phyloP scores from a whole-genome alignment of 768 basidiomycete species.

The Pisolithus albus region DNA sequence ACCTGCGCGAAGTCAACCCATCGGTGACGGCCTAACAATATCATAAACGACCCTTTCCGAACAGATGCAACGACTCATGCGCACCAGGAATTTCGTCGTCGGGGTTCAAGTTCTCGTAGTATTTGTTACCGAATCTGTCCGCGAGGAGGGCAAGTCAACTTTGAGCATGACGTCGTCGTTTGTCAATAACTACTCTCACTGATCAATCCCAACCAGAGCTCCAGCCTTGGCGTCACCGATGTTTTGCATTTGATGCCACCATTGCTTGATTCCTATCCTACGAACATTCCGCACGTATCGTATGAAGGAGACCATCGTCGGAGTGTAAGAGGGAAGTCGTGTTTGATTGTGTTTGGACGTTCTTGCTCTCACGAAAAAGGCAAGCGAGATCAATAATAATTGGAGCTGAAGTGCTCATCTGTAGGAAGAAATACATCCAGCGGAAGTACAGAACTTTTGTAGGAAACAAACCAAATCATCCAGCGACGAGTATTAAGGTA shows the following conservation, averaged over 20 bases:
- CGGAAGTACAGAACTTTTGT: neutral
- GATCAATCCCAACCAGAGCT: slow-evolving; percentile 66
- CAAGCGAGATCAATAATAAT: neutral
- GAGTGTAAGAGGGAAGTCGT: slow-evolving; percentile 3
- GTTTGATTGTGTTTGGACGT: slow-evolving; percentile 20
- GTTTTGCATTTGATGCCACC: slow-evolving; percentile 89
- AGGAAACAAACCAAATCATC: neutral
- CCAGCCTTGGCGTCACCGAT: slow-evolving; percentile 94
- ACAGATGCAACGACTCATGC: slow-evolving; percentile 14
- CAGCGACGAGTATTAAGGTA: neutral
- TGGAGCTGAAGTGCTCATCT: neutral
- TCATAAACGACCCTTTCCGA: neutral
- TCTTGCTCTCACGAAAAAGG: neutral
- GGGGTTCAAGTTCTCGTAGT: slow-evolving; percentile 86
- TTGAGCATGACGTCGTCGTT: neutral
- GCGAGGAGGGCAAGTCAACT: slow-evolving; percentile 2
- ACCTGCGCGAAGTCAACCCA: slow-evolving; percentile 95
- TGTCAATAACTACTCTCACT: slow-evolving; percentile 45
- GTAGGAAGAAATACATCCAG: neutral
- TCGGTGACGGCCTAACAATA: slow-evolving; percentile 73
- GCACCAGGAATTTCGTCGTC: slow-evolving; percentile 84
- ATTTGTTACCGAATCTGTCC: slow-evolving; percentile 86
- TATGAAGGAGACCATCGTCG: slow-evolving; percentile 59
- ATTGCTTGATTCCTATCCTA: slow-evolving; percentile 72
- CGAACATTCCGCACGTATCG: slow-evolving; percentile 74